Evolutionary conservation across 1,139 yeast species (phyloP).

Genomic region (Lodderomyces margitis): DNA sequence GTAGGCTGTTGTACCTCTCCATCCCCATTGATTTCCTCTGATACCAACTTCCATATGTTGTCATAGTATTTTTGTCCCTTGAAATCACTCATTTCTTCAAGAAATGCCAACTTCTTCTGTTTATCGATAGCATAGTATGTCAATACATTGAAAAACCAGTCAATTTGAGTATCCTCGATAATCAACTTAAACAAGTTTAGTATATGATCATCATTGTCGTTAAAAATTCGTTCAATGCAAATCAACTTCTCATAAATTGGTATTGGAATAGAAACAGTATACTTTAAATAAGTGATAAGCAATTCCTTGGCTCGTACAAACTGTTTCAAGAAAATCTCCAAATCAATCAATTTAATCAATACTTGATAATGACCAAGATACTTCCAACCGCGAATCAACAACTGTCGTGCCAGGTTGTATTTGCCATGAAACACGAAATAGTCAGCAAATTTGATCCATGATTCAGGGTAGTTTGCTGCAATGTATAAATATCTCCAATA

Average conservation of each 20-base stretch:
- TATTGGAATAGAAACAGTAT: slow-evolving; percentile 29
- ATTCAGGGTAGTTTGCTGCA: slow-evolving; percentile 49
- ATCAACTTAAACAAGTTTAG: slow-evolving; percentile 24
- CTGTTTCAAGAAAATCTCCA: slow-evolving; percentile 33
- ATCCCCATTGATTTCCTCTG: background rate
- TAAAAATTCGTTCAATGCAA: slow-evolving; percentile 33
- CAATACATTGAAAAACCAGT: slow-evolving; percentile 23
- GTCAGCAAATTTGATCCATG: slow-evolving; percentile 66
- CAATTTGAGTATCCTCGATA: slow-evolving; percentile 23
- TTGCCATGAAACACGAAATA: slow-evolving; percentile 32
- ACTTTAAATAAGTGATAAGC: slow-evolving; percentile 24
- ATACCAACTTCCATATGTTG: background rate
- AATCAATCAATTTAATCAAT: slow-evolving; percentile 38
- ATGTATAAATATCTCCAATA: slow-evolving; percentile 60
- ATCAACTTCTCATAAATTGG: slow-evolving; percentile 39
- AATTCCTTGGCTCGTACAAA: slow-evolving; percentile 37
- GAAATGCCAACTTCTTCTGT: slow-evolving; percentile 13
- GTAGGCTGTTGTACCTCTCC: background rate
- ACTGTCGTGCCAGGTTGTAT: slow-evolving; percentile 32
- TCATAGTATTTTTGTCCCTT: slow-evolving; percentile 5
- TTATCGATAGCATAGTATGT: slow-evolving; percentile 17
- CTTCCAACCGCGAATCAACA: slow-evolving; percentile 34
- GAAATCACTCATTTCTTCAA: slow-evolving; percentile 13
- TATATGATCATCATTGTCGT: slow-evolving; percentile 25
- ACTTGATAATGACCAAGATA: slow-evolving; percentile 23